Percentiles rank a stretch among this genome's conserved stretches.
Evolutionary conservation across 257 asterid species (phyloP).

Genomic region (Coffea eugenioides): DNA sequence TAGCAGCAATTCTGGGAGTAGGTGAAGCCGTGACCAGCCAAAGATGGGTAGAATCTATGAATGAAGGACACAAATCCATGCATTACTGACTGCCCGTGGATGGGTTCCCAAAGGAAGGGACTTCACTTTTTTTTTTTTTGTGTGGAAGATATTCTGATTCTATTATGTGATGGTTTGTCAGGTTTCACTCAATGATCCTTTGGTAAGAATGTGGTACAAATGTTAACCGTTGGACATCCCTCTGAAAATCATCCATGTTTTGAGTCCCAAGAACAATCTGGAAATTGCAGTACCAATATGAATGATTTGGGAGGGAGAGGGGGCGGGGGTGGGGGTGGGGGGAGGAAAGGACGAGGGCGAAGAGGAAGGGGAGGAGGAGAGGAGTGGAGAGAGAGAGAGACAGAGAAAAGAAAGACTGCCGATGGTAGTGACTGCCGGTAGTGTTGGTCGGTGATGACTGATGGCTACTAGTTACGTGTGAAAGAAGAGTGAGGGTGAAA

Average conservation of each 20-base stretch:
- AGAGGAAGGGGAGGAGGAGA: too few species aligned
- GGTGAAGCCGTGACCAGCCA: neutral
- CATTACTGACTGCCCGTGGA: constrained; percentile 2
- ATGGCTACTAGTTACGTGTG: too few species aligned
- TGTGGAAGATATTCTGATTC: constrained; percentile 15
- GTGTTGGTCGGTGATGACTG: too few species aligned
- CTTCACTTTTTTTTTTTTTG: constrained; percentile 8
- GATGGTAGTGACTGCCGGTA: too few species aligned
- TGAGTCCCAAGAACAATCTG: neutral
- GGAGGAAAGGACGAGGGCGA: too few species aligned
- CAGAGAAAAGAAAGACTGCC: too few species aligned
- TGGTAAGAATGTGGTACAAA: neutral
- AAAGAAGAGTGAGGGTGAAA: too few species aligned
- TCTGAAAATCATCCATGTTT: neutral
- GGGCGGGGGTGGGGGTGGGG: too few species aligned
- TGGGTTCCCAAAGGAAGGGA: neutral
- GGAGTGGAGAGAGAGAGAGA: too few species aligned
- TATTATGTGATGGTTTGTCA: constrained; percentile 1
- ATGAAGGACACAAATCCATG: neutral
- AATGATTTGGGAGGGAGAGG: too few species aligned
- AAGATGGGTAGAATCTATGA: constrained; percentile 10
- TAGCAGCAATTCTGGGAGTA: neutral
- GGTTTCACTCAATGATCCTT: neutral
- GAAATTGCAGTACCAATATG: neutral
- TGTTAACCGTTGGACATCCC: neutral